Percentiles rank a stretch among this genome's conserved stretches.
These are phyloP conservation scores for Rhizodiscina lignyota DNA, from an alignment of 495 filamentous ascomycete species.

Conservation along the genomic window DNA sequence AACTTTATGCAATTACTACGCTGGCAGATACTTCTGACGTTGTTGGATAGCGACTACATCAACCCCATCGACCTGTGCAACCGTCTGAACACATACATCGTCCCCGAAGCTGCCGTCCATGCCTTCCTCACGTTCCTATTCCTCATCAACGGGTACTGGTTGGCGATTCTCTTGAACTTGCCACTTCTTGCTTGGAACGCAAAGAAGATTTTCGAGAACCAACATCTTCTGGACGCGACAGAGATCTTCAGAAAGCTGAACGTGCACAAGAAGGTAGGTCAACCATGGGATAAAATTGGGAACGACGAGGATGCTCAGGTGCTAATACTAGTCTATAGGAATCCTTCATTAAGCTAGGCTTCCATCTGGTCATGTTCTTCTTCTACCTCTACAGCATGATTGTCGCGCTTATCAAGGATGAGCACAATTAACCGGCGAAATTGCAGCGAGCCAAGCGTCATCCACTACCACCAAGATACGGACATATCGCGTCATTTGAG, in stretches of 20 bases:
- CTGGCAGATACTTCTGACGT: not conserved
- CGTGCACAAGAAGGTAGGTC: slow-evolving; percentile 91
- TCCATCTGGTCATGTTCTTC: slow-evolving; percentile 99
- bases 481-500: no score
- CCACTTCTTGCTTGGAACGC: slow-evolving; percentile 86
- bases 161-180: slow-evolving; percentile 80
- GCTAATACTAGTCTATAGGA: slow-evolving; percentile 41
- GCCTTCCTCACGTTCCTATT: slow-evolving; percentile 88
- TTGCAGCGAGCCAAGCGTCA: no score
- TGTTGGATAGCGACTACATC: slow-evolving; percentile 74
- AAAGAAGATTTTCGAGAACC: slow-evolving; percentile 97
- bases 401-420: slow-evolving; percentile 90
- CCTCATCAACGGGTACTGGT: slow-evolving; percentile 97
- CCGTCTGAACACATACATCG: slow-evolving; percentile 98
- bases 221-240: slow-evolving; percentile 90
- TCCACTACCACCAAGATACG: no score
- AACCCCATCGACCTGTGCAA: slow-evolving; percentile 99
- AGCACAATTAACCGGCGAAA: slow-evolving; percentile 65
- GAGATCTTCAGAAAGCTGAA: slow-evolving; percentile 99
- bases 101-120: slow-evolving; percentile 96
- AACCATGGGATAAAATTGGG: no score
- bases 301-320: no score
- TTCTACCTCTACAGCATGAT: slow-evolving; percentile 99
- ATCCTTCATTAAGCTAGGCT: slow-evolving; percentile 97
- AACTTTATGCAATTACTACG: not conserved